These are phyloP conservation scores for Tuber aestivum DNA, from an alignment of 495 filamentous ascomycete genomes.

Conservation along the genomic window DNA sequence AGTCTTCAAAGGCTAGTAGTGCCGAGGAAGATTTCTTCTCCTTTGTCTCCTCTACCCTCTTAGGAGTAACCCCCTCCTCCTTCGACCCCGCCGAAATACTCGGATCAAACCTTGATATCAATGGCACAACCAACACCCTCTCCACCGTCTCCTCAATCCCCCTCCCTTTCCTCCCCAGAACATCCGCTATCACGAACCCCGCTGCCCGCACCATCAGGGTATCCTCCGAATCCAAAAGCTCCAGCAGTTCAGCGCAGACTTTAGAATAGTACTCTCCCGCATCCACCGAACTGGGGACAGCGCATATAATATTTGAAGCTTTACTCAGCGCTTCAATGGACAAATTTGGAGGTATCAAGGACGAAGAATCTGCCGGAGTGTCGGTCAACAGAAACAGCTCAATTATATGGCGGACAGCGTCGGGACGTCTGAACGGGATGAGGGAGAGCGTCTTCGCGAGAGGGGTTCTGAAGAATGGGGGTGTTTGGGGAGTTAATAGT, in stretches of 20 bases:
- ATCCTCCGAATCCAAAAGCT: conserved; percentile 51
- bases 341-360: conserved; percentile 36
- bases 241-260: conserved; percentile 54
- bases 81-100: neutral
- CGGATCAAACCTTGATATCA: conserved; percentile 50
- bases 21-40: conserved; percentile 21
- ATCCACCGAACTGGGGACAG: conserved; percentile 51
- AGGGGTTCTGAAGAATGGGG: conserved; percentile 17
- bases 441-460: conserved; percentile 34
- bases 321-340: conserved; percentile 57
- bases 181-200: conserved; percentile 55
- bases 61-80: neutral
- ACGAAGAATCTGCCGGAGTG: conserved; percentile 8
- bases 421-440: conserved; percentile 32
- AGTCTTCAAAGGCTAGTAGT: conserved; percentile 30
- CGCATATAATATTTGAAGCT: conserved; percentile 53
- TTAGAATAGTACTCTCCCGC: conserved; percentile 48
- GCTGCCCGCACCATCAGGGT: conserved; percentile 51
- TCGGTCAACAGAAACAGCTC: conserved; percentile 39
- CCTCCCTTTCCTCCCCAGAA: conserved; percentile 54
- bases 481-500: conserved; percentile 34
- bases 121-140: conserved; percentile 51
- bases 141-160: conserved; percentile 51
- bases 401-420: conserved; percentile 36
- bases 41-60: neutral